These are phyloP conservation scores for Hymenoscyphus linearis DNA, from an alignment of 2,329 filamentous ascomycete species.

Conservation along the genomic window DNA sequence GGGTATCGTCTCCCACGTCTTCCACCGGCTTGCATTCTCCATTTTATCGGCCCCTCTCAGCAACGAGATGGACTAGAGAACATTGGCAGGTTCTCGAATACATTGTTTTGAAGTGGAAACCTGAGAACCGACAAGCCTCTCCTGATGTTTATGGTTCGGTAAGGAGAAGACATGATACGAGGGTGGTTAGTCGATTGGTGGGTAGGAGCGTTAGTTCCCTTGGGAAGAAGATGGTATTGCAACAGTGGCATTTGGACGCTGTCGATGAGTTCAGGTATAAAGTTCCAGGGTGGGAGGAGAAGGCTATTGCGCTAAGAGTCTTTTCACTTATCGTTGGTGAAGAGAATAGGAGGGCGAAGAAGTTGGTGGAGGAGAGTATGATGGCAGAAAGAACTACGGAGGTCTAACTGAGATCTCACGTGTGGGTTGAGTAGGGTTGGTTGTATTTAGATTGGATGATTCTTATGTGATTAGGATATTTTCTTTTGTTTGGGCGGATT, in stretches of 20 bases:
- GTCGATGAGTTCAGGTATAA: slow-evolving; percentile 30
- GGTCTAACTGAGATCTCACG: not conserved
- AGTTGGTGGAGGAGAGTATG: not conserved
- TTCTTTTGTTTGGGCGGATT: not conserved
- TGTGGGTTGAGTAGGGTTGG: too few relatives aligned
- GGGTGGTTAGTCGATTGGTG: slow-evolving; percentile 29
- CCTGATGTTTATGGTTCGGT: slow-evolving; percentile 2
- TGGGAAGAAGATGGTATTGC: slow-evolving; percentile 14
- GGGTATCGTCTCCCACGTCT: slow-evolving; percentile 29
- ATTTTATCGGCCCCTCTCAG: slow-evolving; percentile 18
- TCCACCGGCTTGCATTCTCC: slow-evolving; percentile 12
- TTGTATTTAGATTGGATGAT: not conserved
- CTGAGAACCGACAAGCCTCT: slow-evolving; percentile 12
- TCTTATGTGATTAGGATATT: not conserved
- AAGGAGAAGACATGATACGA: slow-evolving; percentile 25
- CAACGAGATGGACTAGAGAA: slow-evolving; percentile 27
- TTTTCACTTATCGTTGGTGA: slow-evolving; percentile 28
- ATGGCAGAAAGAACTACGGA: not conserved
- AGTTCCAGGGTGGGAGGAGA: slow-evolving; percentile 32
- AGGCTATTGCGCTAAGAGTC: slow-evolving; percentile 29
- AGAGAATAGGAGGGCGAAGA: slow-evolving; percentile 18
- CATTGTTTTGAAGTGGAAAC: slow-evolving; percentile 27
- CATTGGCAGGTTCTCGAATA: slow-evolving; percentile 31
- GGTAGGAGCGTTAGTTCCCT: slow-evolving; percentile 23
- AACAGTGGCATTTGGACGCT: slow-evolving; percentile 33